Evolutionary conservation across 352 stramenopile species (phyloP).

Genomic region (Thraustotheca clavata): DNA sequence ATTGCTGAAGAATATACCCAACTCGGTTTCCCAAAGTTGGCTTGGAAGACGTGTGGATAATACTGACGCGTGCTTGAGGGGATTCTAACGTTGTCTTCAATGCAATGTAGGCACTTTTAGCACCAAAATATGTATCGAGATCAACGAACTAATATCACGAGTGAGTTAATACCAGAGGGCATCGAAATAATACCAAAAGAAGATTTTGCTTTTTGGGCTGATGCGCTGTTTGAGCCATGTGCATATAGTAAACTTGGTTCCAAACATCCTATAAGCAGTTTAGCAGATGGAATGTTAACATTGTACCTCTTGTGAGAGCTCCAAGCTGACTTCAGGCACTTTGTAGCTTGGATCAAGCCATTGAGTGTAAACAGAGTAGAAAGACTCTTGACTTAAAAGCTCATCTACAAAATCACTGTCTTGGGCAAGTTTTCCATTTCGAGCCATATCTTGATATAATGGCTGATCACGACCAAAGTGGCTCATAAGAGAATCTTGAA

Average conservation of each 20-base stretch:
- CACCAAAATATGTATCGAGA: background rate
- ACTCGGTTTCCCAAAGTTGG: background rate
- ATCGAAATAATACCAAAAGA: background rate
- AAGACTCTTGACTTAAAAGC: constrained; percentile 45
- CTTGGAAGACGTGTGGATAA: background rate
- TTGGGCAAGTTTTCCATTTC: constrained; percentile 36
- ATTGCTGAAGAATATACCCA: background rate
- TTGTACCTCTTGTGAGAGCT: background rate
- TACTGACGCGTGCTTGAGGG: background rate
- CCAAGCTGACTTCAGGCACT: background rate
- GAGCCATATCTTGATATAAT: constrained; percentile 58
- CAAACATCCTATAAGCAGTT: background rate
- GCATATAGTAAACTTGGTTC: background rate
- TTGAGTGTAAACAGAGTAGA: constrained; percentile 57
- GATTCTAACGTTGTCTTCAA: background rate
- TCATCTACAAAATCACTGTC: constrained; percentile 65
- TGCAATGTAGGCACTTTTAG: constrained; percentile 8
- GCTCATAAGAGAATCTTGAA: constrained; percentile 67
- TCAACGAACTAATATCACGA: background rate
- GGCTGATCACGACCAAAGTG: constrained; percentile 75
- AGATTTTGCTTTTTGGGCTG: constrained; percentile 12
- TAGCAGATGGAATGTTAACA: background rate
- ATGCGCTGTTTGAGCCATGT: background rate
- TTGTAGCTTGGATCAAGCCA: constrained; percentile 37
- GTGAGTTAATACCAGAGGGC: background rate